These are phyloP conservation scores for Globisporangium irregulare DNA, from an alignment of 352 stramenopile genomes.

Conservation along the genomic window DNA sequence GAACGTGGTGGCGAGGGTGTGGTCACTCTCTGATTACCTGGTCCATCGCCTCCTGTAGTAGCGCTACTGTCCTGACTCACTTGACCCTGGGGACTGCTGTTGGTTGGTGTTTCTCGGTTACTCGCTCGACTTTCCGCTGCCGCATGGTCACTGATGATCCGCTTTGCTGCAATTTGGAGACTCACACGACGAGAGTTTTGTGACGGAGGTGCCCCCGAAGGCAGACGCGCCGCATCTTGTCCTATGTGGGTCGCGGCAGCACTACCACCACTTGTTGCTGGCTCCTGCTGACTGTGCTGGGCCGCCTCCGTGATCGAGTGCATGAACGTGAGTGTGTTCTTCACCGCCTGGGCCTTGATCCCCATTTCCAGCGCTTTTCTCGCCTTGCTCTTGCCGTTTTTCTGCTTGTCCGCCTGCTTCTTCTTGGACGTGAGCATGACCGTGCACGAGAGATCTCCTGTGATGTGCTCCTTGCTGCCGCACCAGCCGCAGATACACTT, in stretches of 20 bases:
- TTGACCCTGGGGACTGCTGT: not conserved
- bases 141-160: conserved; percentile 24
- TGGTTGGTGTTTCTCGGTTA: conserved; percentile 18
- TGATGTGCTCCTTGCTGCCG: conserved; percentile 69
- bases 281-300: conserved; percentile 12
- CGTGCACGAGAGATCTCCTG: conserved; percentile 45
- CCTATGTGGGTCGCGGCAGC: not conserved
- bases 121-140: conserved; percentile 10
- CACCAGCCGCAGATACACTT: conserved; percentile 82
- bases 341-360: conserved; percentile 37
- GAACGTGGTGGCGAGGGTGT: not conserved
- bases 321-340: conserved; percentile 47
- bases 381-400: conserved; percentile 30
- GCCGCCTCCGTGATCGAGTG: conserved; percentile 23
- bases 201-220: not conserved
- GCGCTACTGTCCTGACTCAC: not conserved
- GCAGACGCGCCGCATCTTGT: not conserved
- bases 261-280: not conserved
- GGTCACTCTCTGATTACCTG: not conserved
- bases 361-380: conserved; percentile 26
- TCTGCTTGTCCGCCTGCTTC: conserved; percentile 52
- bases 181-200: conserved; percentile 16
- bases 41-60: not conserved
- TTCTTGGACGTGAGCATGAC: conserved; percentile 50
- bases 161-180: conserved; percentile 36